Conservation (phyloP, 805 yeast genomes). For the Candida khao-thaluensis region DNA sequence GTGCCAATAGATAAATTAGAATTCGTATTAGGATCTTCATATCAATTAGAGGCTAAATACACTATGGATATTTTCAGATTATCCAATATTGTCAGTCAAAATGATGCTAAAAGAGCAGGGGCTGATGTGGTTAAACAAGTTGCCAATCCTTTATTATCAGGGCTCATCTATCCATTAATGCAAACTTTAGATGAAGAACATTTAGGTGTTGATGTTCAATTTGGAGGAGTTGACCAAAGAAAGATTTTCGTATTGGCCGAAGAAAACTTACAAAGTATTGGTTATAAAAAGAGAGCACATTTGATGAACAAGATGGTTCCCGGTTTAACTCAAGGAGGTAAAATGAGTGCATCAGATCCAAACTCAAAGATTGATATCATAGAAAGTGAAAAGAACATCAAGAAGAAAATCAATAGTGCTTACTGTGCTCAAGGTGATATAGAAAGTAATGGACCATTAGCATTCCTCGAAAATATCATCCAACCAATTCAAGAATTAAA, state of each 20-base stretch:
- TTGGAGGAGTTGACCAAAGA: slow-evolving; percentile 99
- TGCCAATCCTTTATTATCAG: slow-evolving; percentile 86
- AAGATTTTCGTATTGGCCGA: slow-evolving; percentile 96
- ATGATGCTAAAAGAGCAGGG: slow-evolving; percentile 98
- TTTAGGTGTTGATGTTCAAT: slow-evolving; percentile 86
- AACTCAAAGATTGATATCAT: slow-evolving; percentile 92
- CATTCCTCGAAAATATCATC: slow-evolving; percentile 81
- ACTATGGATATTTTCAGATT: slow-evolving; percentile 87
- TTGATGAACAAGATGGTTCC: slow-evolving; percentile 99
- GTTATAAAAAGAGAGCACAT: slow-evolving; percentile 97
- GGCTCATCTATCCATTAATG: slow-evolving; percentile 96
- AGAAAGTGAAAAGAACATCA: slow-evolving; percentile 84
- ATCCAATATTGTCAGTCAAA: slow-evolving; percentile 82
- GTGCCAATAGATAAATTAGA: slow-evolving; percentile 88
- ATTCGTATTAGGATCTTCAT: slow-evolving; percentile 86
- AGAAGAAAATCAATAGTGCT: slow-evolving; percentile 89
- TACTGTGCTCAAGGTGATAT: slow-evolving; percentile 92
- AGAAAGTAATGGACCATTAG: slow-evolving; percentile 85
- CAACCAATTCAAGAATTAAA: slow-evolving; percentile 84
- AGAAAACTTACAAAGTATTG: slow-evolving; percentile 81
- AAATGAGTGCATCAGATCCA: slow-evolving; percentile 99
- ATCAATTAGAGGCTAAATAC: slow-evolving; percentile 75
- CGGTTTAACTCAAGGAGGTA: slow-evolving; percentile 94
- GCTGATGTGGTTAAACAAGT: slow-evolving; percentile 99
- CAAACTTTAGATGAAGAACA: slow-evolving; percentile 96